Evolutionary conservation across 352 stramenopile genomes (phyloP).

Genomic region (Globisporangium spinosum): DNA sequence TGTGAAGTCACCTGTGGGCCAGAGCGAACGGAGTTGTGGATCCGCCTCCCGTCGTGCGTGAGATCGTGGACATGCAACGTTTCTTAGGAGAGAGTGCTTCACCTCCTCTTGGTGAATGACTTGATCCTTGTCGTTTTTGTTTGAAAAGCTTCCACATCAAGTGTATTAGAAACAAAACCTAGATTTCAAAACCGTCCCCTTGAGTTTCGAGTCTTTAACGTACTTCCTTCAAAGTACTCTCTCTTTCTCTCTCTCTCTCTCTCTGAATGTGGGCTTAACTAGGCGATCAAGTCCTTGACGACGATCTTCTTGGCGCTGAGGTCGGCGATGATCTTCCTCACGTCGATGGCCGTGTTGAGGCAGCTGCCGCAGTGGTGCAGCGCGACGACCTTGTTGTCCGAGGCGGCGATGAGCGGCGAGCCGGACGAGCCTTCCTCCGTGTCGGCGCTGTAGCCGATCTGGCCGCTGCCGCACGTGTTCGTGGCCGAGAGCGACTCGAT

Average conservation of each 20-base stretch:
- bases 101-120: no score
- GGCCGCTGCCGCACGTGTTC: conserved; percentile 21
- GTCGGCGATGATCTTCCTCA: conserved; percentile 21
- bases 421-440: conserved; percentile 35
- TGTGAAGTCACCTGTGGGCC: no score
- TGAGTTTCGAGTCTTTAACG: not conserved
- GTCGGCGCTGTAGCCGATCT: conserved; percentile 39
- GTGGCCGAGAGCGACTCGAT: conserved; percentile 22
- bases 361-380: conserved; percentile 41
- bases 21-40: no score
- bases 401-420: conserved; percentile 23
- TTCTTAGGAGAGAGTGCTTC: no score
- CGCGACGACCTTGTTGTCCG: conserved; percentile 29
- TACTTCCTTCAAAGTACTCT: not conserved
- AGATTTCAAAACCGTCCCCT: not conserved
- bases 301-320: not conserved
- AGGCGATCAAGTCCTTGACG: conserved; percentile 20
- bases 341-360: conserved; percentile 29
- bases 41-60: no score
- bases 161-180: no score
- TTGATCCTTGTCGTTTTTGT: no score
- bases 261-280: not conserved
- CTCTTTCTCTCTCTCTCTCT: no score
- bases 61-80: no score
- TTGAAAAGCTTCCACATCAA: no score